phyloP scores from a whole-genome alignment of 2,329 filamentous ascomycete genomes.

The Ilyonectria destructans region DNA sequence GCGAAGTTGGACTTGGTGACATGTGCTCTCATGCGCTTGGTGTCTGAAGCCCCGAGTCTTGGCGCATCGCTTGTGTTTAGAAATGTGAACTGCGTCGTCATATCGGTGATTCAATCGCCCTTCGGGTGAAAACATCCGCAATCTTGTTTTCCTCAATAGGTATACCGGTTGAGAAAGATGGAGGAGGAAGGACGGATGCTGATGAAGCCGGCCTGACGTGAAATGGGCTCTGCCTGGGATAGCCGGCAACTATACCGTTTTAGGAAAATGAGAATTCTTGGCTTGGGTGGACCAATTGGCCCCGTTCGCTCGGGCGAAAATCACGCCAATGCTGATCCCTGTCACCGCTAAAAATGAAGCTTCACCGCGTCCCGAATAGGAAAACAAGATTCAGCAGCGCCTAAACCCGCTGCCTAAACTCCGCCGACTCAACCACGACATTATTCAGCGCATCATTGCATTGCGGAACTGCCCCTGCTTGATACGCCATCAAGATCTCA shows the following conservation, averaged over 20 bases:
- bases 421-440: background rate
- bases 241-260: constrained; percentile 22
- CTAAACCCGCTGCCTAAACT: no score
- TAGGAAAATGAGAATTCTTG: constrained; percentile 40
- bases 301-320: background rate
- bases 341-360: background rate
- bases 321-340: background rate
- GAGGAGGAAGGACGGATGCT: background rate
- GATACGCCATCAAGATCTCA: background rate
- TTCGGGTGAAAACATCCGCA: background rate
- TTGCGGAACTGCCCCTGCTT: background rate
- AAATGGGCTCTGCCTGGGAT: background rate
- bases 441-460: background rate
- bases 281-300: background rate
- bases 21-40: constrained; percentile 40
- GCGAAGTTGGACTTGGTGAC: constrained; percentile 42
- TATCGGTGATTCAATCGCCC: background rate
- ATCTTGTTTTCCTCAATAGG: background rate
- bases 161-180: background rate
- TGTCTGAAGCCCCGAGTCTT: constrained; percentile 23
- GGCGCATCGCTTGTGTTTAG: constrained; percentile 40
- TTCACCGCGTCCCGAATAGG: constrained; percentile 22
- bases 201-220: background rate
- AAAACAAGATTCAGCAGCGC: constrained; percentile 27
- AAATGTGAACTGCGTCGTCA: constrained; percentile 36